Conservation (phyloP, 2,329 filamentous ascomycete species). For the Chaetomiaceae sp. region DNA sequence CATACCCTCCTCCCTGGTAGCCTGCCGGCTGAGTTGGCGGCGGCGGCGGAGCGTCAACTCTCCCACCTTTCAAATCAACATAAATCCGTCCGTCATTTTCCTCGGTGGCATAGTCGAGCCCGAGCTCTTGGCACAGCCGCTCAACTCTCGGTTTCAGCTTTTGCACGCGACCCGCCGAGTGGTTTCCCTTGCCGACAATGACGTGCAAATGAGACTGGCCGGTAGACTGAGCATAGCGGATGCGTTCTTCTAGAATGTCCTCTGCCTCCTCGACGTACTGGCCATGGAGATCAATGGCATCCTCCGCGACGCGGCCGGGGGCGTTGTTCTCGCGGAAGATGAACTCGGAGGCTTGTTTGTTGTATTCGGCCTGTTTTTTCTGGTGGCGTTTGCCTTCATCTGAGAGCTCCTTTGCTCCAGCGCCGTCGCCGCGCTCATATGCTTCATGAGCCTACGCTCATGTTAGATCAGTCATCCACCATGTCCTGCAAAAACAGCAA, state of each 20-base stretch:
- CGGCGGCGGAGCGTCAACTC: slow-evolving; percentile 43
- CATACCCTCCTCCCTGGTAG: slow-evolving; percentile 33
- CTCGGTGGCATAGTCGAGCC: slow-evolving; percentile 79
- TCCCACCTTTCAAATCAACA: slow-evolving; percentile 74
- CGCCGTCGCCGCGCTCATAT: slow-evolving; percentile 79
- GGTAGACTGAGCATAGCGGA: slow-evolving; percentile 67
- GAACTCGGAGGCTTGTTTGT: slow-evolving; percentile 84
- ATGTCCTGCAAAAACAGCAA: neutral
- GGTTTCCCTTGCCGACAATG: slow-evolving; percentile 94
- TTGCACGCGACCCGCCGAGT: slow-evolving; percentile 75
- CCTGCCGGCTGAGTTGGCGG: slow-evolving; percentile 44
- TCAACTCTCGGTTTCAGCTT: slow-evolving; percentile 96
- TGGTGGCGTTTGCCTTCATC: slow-evolving; percentile 76
- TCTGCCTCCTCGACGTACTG: slow-evolving; percentile 94
- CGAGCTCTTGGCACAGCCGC: slow-evolving; percentile 75
- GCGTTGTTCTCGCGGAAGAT: slow-evolving; percentile 97
- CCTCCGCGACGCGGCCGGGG: slow-evolving; percentile 63
- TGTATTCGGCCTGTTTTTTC: slow-evolving; percentile 79
- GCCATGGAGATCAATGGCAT: slow-evolving; percentile 92
- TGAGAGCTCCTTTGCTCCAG: slow-evolving; percentile 74
- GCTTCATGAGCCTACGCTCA: slow-evolving; percentile 63
- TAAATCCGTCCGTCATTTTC: slow-evolving; percentile 87
- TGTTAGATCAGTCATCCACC: neutral
- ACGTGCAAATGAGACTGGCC: slow-evolving; percentile 85
- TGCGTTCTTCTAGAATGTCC: slow-evolving; percentile 80